Percentiles rank a stretch among this genome's conserved stretches.
Evolutionary conservation across 2,329 filamentous ascomycete genomes (phyloP).

Genomic region (Claviceps quebecensis): DNA sequence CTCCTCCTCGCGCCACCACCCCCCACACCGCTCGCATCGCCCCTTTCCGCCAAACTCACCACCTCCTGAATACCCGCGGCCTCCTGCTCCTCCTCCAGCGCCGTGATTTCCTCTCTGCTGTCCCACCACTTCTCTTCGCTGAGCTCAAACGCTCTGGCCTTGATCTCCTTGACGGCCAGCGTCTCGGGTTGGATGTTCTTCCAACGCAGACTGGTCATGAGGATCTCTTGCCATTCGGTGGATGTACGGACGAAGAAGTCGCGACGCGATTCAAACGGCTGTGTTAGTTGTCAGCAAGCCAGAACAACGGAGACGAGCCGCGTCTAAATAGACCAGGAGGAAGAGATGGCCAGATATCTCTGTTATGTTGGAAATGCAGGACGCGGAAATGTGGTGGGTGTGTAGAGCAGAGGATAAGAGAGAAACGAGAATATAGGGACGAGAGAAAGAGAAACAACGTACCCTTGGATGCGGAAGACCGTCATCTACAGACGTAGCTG

Average conservation of each 20-base stretch:
- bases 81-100: conserved; percentile 89
- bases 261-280: conserved; percentile 78
- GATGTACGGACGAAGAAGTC: conserved; percentile 88
- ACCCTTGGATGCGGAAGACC: conserved; percentile 57
- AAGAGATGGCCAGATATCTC: neutral
- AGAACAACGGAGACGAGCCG: no score
- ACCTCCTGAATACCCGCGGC: conserved; percentile 91
- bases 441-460: conserved; percentile 12
- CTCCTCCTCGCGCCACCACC: conserved; percentile 18
- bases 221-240: conserved; percentile 77
- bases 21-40: conserved; percentile 30
- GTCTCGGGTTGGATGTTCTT: conserved; percentile 53
- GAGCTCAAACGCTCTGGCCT: conserved; percentile 76
- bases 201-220: conserved; percentile 62
- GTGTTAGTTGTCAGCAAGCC: conserved; percentile 12
- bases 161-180: conserved; percentile 76
- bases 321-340: no score
- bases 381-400: no score
- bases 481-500: conserved; percentile 49
- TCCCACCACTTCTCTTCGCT: conserved; percentile 99
- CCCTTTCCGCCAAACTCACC: conserved; percentile 68
- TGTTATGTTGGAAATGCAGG: neutral
- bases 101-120: conserved; percentile 82
- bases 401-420: neutral
- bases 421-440: neutral